Conservation (phyloP, 2,329 filamentous ascomycete genomes). For the Penicillium aurantiogriseum region DNA sequence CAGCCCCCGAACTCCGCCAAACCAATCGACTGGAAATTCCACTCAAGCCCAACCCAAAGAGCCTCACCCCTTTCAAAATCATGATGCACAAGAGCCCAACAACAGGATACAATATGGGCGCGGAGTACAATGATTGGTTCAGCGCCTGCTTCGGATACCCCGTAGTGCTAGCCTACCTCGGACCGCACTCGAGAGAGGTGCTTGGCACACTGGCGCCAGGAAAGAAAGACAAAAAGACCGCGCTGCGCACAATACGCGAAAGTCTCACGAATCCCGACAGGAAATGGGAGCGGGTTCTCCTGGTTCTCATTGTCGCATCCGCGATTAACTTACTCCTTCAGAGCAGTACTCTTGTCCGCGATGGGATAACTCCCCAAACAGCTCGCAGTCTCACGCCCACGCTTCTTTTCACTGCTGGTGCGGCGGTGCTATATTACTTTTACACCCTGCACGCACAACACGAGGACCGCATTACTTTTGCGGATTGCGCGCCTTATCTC, state of each 20-base stretch:
- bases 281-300: neutral
- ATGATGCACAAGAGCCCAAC: conserved; percentile 61
- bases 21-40: conserved; percentile 53
- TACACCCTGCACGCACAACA: neutral
- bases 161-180: conserved; percentile 64
- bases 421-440: conserved; percentile 7
- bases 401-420: neutral
- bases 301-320: neutral
- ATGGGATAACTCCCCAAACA: neutral
- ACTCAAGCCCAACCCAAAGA: conserved; percentile 52
- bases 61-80: conserved; percentile 52
- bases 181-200: conserved; percentile 58
- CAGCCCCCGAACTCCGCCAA: conserved; percentile 23
- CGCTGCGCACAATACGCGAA: neutral
- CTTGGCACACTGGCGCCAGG: conserved; percentile 60
- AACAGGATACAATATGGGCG: conserved; percentile 63
- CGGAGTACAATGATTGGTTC: conserved; percentile 64
- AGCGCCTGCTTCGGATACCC: conserved; percentile 62
- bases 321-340: conserved; percentile 1
- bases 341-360: neutral
- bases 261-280: neutral
- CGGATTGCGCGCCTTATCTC: conserved; percentile 59
- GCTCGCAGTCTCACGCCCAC: neutral
- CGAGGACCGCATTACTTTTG: conserved; percentile 32
- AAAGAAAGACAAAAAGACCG: conserved; percentile 14